Percentiles rank a stretch among this genome's conserved stretches.
Conservation (phyloP, 129 eudicot species). For the Arctium minus region DNA sequence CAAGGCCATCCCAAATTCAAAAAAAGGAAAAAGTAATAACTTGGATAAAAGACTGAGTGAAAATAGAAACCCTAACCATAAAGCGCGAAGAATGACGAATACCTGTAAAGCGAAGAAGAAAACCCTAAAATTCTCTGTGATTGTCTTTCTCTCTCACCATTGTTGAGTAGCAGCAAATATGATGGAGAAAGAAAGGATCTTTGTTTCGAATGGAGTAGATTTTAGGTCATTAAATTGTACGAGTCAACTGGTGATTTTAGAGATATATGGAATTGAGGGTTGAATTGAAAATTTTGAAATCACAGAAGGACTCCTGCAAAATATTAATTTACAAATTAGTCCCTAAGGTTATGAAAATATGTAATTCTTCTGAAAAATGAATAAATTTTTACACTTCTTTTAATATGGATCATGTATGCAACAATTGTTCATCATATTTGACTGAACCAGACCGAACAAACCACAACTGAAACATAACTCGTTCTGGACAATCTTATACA, state of each 20-base stretch:
- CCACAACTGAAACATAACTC: no score
- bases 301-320: neutral
- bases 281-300: neutral
- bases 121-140: slow-evolving; percentile 15
- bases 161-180: slow-evolving; percentile 15
- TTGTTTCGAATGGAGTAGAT: slow-evolving; percentile 10
- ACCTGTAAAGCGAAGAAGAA: slow-evolving; percentile 21
- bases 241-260: slow-evolving; percentile 27
- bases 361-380: neutral
- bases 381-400: no score
- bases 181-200: slow-evolving; percentile 11
- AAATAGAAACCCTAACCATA: slow-evolving; percentile 20
- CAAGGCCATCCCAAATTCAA: neutral
- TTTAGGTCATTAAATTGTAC: slow-evolving; percentile 26
- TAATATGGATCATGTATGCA: no score
- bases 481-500: no score
- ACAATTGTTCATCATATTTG: no score
- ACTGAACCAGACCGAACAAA: no score
- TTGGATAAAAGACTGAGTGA: neutral
- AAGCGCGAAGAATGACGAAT: slow-evolving; percentile 6
- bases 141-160: neutral
- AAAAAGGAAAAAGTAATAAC: neutral
- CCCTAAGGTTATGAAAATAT: neutral
- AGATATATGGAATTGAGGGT: slow-evolving; percentile 21
- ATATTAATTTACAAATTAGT: neutral